phyloP scores from a whole-genome alignment of 495 filamentous ascomycete species.

The Diplogelasinospora grovesii region DNA sequence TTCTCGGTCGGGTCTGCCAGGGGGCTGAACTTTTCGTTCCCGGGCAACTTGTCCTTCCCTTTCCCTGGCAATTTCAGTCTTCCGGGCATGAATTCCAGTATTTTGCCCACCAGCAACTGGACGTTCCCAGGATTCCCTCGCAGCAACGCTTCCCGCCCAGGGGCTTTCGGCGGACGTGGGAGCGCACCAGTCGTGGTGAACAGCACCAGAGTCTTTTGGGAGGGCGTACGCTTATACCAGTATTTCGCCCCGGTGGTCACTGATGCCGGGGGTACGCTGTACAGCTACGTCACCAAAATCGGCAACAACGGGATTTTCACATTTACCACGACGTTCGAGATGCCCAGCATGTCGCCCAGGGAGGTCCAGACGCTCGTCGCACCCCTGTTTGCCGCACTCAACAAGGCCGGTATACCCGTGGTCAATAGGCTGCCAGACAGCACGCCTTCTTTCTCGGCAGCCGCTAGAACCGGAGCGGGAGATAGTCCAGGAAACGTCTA shows the following conservation, averaged over 20 bases:
- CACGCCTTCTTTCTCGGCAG: constrained; percentile 1
- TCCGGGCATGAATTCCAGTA: no score
- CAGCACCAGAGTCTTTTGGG: constrained; percentile 40
- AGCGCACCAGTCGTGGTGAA: constrained; percentile 3
- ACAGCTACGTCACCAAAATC: constrained; percentile 30
- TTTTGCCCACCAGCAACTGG: no score
- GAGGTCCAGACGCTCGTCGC: constrained; percentile 22
- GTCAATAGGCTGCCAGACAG: constrained; percentile 12
- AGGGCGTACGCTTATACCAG: constrained; percentile 37
- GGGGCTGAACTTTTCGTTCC: constrained; percentile 23
- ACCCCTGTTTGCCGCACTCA: constrained; percentile 27
- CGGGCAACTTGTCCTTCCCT: constrained; percentile 17
- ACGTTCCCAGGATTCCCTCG: constrained; percentile 22
- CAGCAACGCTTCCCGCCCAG: no score
- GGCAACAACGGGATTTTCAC: constrained; percentile 17
- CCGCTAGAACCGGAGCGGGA: constrained; percentile 13
- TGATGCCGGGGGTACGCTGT: constrained; percentile 37
- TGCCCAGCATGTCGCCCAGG: constrained; percentile 15
- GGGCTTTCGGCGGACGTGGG: no score
- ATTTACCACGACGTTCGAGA: constrained; percentile 24
- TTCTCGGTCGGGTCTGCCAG: constrained; percentile 9
- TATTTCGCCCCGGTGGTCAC: constrained; percentile 24
- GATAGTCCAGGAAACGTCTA: constrained; percentile 21
- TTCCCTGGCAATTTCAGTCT: no score
- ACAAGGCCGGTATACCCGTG: constrained; percentile 22